Conservation (phyloP, 257 asterid genomes). For the Solanum verrucosum region DNA sequence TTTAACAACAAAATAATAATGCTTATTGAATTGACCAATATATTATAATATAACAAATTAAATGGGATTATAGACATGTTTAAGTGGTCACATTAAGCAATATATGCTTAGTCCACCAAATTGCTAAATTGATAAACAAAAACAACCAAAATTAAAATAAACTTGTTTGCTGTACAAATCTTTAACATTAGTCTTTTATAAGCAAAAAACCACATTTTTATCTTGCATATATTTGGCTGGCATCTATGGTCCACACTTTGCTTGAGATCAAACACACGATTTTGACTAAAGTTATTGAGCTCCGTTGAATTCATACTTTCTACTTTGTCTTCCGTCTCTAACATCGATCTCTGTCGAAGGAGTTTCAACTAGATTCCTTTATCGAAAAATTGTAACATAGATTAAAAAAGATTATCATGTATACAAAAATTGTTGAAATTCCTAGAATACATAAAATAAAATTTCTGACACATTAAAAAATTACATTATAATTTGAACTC, state of each 20-base stretch:
- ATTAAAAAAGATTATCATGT: background rate
- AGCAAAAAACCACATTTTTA: background rate
- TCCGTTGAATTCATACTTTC: background rate
- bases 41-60: background rate
- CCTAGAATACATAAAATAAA: background rate
- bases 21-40: background rate
- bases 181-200: background rate
- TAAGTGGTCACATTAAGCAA: background rate
- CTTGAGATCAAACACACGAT: background rate
- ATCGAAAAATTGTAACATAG: fast-evolving
- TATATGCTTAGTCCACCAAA: background rate
- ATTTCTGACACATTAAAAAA: background rate
- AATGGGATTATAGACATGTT: background rate
- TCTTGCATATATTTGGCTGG: background rate
- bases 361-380: background rate
- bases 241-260: background rate
- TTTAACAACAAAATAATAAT: no score
- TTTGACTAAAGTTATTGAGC: background rate
- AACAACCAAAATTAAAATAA: background rate
- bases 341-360: background rate
- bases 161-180: background rate
- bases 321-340: background rate
- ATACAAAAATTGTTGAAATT: background rate
- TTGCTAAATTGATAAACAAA: background rate
- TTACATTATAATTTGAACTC: background rate